Percentiles rank a stretch among this genome's conserved stretches.
phyloP scores from a whole-genome alignment of 176 grass and related monocot genomes.

The Metroxylon sagu region DNA sequence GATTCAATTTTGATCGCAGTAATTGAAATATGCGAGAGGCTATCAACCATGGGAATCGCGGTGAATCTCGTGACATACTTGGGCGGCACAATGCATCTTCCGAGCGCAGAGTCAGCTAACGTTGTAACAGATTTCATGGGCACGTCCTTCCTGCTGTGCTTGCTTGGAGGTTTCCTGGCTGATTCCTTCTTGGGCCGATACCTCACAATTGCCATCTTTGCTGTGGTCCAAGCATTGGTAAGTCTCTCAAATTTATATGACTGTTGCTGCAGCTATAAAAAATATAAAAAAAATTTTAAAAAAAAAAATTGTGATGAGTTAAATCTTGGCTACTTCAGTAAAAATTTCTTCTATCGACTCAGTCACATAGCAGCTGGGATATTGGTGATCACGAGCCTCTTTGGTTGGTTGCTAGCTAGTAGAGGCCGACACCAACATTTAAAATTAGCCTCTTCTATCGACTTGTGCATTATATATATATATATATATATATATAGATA shows the following conservation, averaged over 20 bases:
- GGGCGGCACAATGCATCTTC: constrained; percentile 70
- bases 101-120: constrained; percentile 67
- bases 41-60: constrained; percentile 88
- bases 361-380: no score
- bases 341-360: no score
- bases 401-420: no score
- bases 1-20: constrained; percentile 7
- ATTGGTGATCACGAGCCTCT: no score
- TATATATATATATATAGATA: no score
- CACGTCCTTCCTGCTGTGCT: constrained; percentile 85
- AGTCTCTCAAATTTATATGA: background rate
- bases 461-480: no score
- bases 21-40: constrained; percentile 83
- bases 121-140: constrained; percentile 91
- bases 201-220: constrained; percentile 83
- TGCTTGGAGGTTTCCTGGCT: constrained; percentile 80
- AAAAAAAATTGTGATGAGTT: no score
- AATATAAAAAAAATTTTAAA: no score
- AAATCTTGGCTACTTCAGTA: no score
- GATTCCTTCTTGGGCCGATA: constrained; percentile 86
- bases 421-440: no score
- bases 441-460: no score
- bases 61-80: constrained; percentile 87
- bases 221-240: constrained; percentile 59
- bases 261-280: no score